A percentile compares a stretch with the other conserved stretches of the same genome.
Conservation (phyloP, 2,329 filamentous ascomycete species). For the Pseudogymnoascus sp. region DNA sequence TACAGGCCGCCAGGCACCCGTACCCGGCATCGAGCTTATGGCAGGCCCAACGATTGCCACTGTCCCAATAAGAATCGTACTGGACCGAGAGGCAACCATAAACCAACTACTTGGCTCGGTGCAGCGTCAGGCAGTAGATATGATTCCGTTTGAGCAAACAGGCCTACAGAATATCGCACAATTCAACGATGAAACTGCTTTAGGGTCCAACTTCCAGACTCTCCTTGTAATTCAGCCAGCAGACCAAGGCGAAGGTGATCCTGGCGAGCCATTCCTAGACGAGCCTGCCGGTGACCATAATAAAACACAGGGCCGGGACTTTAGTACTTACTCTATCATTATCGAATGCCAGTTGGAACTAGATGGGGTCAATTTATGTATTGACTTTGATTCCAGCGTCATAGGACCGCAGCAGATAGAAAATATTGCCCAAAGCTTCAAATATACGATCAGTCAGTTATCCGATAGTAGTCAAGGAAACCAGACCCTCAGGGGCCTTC, state of each 20-base stretch:
- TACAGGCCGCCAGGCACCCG: slow-evolving; percentile 31
- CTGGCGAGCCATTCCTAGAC: not conserved
- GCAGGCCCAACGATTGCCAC: slow-evolving; percentile 36
- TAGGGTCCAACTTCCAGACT: slow-evolving; percentile 18
- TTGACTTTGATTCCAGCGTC: slow-evolving; percentile 6
- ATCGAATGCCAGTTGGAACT: not conserved
- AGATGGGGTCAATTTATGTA: slow-evolving; percentile 1
- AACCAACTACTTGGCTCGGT: not conserved
- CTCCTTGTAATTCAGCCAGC: slow-evolving; percentile 19
- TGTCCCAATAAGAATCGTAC: slow-evolving; percentile 29
- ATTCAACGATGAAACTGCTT: slow-evolving; percentile 12
- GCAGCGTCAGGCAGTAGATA: slow-evolving; percentile 31
- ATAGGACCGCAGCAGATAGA: not conserved
- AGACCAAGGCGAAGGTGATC: not conserved
- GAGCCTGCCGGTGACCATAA: not conserved
- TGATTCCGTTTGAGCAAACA: slow-evolving; percentile 44
- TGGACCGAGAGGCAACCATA: slow-evolving; percentile 9
- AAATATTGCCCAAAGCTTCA: not conserved
- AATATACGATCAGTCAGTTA: not conserved
- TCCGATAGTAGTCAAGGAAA: not conserved
- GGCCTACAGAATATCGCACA: slow-evolving; percentile 19
- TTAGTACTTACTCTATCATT: slow-evolving; percentile 7
- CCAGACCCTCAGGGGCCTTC: not conserved
- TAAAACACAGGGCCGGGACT: not conserved
- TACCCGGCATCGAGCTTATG: slow-evolving; percentile 33